Conservation (phyloP, 1,284 basidiomycete species). For the Pyrrhoderma lamaoense region DNA sequence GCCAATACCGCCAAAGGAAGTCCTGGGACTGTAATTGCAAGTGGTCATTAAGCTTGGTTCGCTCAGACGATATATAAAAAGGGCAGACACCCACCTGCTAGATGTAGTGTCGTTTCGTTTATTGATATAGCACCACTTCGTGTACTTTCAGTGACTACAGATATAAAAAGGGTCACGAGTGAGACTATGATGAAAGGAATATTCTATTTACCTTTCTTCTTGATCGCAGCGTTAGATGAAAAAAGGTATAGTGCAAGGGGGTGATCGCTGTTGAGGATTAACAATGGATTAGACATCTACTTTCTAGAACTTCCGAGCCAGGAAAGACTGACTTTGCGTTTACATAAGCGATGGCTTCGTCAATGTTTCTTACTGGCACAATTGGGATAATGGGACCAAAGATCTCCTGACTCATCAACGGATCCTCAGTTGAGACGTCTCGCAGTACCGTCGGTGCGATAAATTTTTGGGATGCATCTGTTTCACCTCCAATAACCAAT, state of each 20-base stretch:
- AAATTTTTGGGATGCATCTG: conserved; percentile 49
- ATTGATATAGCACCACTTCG: conserved; percentile 58
- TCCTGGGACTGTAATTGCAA: conserved; percentile 40
- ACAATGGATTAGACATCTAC: neutral
- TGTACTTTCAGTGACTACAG: conserved; percentile 56
- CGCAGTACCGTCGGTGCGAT: conserved; percentile 65
- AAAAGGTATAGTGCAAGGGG: conserved; percentile 78
- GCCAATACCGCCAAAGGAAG: conserved; percentile 71
- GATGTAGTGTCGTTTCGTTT: conserved; percentile 59
- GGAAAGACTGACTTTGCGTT: conserved; percentile 42
- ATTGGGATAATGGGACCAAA: conserved; percentile 78
- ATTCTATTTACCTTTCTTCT: conserved; percentile 44
- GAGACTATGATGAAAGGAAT: conserved; percentile 4
- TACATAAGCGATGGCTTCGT: conserved; percentile 67
- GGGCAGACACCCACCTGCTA: conserved; percentile 35
- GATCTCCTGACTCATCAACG: conserved; percentile 74
- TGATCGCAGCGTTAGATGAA: conserved; percentile 49
- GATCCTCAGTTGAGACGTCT: conserved; percentile 57
- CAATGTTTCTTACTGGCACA: conserved; percentile 63
- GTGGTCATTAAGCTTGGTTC: neutral
- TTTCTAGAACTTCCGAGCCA: neutral
- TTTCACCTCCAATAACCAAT: conserved; percentile 64
- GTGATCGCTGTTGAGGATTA: conserved; percentile 45
- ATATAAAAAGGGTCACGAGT: neutral
- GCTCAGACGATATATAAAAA: neutral